Evolutionary conservation across 441 rosid species (phyloP).

Genomic region (Corymbia citriodora): DNA sequence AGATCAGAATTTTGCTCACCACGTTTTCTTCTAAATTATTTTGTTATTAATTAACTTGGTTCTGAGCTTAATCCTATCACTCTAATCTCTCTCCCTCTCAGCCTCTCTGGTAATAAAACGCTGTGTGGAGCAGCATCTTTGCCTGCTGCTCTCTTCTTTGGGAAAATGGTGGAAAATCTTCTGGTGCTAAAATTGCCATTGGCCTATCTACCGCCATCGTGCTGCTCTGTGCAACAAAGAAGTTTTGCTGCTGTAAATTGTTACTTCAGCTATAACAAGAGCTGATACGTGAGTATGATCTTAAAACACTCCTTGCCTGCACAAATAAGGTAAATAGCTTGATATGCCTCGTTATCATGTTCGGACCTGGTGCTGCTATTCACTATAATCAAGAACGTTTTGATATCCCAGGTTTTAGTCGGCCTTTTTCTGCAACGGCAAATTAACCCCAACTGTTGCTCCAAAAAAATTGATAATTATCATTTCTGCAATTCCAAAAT

Average conservation of each 20-base stretch:
- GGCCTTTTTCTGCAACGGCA: background rate
- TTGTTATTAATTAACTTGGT: background rate
- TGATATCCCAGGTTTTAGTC: background rate
- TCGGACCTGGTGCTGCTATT: background rate
- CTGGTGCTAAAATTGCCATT: slow-evolving; percentile 4
- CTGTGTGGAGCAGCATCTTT: slow-evolving; percentile 6
- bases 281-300: slow-evolving; percentile 5
- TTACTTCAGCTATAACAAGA: no score
- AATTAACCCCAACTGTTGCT: background rate
- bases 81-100: background rate
- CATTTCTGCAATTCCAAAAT: background rate
- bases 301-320: background rate
- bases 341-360: background rate
- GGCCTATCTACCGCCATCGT: background rate
- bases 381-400: background rate
- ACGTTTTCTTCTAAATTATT: background rate
- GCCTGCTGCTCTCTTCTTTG: slow-evolving; percentile 6
- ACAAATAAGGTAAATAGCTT: background rate
- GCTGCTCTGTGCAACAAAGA: background rate
- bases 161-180: slow-evolving; percentile 7
- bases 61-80: background rate
- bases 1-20: background rate
- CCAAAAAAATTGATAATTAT: background rate
- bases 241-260: no score
- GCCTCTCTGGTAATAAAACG: slow-evolving; percentile 9